Conservation (phyloP, 2,329 filamentous ascomycete species). For the Parastagonospora avenae region DNA sequence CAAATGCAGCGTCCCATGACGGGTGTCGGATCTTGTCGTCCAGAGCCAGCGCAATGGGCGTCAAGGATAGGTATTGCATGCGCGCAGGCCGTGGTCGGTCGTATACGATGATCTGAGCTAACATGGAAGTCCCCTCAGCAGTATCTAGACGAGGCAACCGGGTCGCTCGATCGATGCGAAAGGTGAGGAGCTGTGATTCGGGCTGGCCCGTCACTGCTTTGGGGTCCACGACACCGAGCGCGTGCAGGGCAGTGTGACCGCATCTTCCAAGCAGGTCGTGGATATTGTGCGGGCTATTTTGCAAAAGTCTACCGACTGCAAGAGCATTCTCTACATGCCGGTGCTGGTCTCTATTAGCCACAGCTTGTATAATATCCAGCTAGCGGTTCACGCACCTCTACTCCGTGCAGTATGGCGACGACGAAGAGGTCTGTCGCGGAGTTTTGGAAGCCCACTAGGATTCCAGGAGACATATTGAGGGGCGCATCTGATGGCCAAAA, state of each 20-base stretch:
- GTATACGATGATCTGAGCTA: conserved; percentile 87
- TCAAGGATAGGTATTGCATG: conserved; percentile 96
- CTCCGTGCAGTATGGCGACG: conserved; percentile 84
- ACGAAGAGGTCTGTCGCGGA: conserved; percentile 90
- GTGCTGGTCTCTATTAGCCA: conserved; percentile 13
- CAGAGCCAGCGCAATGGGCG: conserved; percentile 85
- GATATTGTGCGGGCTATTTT: conserved; percentile 79
- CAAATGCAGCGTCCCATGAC: conserved; percentile 50
- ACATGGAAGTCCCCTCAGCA: conserved; percentile 65
- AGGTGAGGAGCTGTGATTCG: conserved; percentile 73
- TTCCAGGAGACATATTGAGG: conserved; percentile 73
- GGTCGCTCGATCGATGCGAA: conserved; percentile 56
- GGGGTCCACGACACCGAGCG: conserved; percentile 81
- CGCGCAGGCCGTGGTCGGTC: conserved; percentile 80
- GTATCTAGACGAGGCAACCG: conserved; percentile 76
- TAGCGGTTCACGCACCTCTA: conserved; percentile 66
- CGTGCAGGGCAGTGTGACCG: conserved; percentile 79
- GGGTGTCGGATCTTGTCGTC: conserved; percentile 61
- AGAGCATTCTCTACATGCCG: conserved; percentile 81
- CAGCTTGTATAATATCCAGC: neutral
- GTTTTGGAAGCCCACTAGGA: conserved; percentile 95
- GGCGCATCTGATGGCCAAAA: conserved; percentile 95
- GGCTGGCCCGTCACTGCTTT: conserved; percentile 54
- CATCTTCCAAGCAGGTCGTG: conserved; percentile 83
- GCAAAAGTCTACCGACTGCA: conserved; percentile 79